Conservation (phyloP, 177 flowering plant species). For the Vitis hybrid region DNA sequence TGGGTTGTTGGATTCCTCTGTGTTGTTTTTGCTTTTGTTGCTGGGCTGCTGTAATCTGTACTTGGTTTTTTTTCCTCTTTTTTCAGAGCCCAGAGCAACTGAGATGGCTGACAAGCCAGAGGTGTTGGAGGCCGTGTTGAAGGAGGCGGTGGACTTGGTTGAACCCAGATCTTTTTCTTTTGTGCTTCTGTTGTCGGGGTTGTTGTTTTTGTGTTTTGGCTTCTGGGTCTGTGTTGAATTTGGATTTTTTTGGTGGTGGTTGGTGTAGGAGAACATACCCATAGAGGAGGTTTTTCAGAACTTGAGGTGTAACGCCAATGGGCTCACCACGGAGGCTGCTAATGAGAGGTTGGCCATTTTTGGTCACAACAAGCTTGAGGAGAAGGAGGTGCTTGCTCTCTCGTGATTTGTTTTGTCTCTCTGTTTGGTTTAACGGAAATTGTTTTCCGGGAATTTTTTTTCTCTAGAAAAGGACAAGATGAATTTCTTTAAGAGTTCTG, state of each 20-base stretch:
- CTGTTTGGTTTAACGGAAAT: not conserved
- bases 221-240: conserved; percentile 4
- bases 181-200: not conserved
- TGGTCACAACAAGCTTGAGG: conserved; percentile 61
- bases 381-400: conserved; percentile 38
- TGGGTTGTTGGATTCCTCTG: too few species aligned
- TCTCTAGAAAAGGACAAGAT: not conserved
- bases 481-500: too few species aligned
- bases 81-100: not conserved
- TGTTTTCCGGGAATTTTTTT: not conserved
- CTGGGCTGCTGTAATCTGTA: not conserved
- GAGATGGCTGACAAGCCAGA: conserved; percentile 32
- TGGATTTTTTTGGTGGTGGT: not conserved
- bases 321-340: conserved; percentile 46
- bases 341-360: conserved; percentile 42
- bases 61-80: not conserved
- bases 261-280: conserved; percentile 45
- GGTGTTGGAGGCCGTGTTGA: conserved; percentile 47
- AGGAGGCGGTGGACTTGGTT: conserved; percentile 64
- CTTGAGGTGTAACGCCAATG: conserved; percentile 41
- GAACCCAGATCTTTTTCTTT: not conserved
- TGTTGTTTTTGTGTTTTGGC: not conserved
- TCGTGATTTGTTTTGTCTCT: not conserved
- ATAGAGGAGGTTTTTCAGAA: conserved; percentile 55
- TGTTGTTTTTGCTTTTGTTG: too few species aligned